Percentiles rank a stretch among this genome's conserved stretches.
These are phyloP conservation scores for Rhazya stricta DNA, from an alignment of 257 asterid species.

Conservation along the genomic window DNA sequence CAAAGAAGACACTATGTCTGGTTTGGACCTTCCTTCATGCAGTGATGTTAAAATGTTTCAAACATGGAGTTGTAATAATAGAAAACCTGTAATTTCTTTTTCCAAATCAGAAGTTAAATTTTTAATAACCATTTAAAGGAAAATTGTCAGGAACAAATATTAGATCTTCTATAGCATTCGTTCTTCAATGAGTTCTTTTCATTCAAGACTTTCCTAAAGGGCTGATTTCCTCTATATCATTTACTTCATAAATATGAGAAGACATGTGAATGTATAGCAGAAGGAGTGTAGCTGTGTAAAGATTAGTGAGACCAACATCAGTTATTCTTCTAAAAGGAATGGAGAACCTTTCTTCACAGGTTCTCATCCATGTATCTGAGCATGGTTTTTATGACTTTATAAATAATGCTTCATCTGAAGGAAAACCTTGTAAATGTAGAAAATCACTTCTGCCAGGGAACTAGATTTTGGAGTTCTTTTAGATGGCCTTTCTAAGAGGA, in stretches of 20 bases:
- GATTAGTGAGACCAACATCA: background rate
- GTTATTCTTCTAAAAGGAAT: background rate
- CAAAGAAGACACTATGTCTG: constrained; percentile 13
- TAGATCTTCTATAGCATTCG: background rate
- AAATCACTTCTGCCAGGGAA: background rate
- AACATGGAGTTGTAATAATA: background rate
- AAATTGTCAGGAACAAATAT: background rate
- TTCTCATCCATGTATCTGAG: background rate
- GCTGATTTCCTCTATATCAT: background rate
- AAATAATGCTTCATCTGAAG: background rate
- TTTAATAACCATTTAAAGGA: background rate
- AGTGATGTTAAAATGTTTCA: background rate
- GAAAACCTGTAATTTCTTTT: background rate
- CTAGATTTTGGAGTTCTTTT: background rate
- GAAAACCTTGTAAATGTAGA: background rate
- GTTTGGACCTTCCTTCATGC: background rate
- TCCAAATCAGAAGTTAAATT: background rate
- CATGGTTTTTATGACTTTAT: background rate
- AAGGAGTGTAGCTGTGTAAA: background rate
- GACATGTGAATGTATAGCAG: background rate
- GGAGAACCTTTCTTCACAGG: background rate
- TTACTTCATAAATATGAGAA: background rate
- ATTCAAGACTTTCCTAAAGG: background rate
- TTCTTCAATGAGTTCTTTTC: background rate
- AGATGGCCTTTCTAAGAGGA: background rate